phyloP scores from a whole-genome alignment of 2,329 filamentous ascomycete genomes.

The Penicillium verrucosum region DNA sequence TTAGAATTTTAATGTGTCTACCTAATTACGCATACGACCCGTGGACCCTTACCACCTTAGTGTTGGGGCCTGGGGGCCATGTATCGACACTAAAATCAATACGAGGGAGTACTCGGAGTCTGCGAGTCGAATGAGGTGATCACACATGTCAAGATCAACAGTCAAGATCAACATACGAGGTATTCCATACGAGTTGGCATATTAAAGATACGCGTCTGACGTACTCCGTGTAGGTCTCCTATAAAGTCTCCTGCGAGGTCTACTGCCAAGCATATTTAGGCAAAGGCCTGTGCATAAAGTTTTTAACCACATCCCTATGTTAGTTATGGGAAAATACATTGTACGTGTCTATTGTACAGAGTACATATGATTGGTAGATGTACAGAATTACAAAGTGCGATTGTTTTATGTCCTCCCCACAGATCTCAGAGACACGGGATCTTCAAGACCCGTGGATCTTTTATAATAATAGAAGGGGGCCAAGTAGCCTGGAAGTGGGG shows the following conservation, averaged over 20 bases:
- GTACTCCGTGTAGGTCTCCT: neutral
- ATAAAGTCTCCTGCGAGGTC: neutral
- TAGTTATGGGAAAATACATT: no score
- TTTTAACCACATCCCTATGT: neutral
- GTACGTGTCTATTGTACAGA: no score
- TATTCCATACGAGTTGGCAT: neutral
- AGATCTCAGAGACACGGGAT: neutral
- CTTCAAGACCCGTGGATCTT: neutral
- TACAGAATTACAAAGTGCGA: no score
- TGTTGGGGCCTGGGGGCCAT: neutral
- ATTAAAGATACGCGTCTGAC: neutral
- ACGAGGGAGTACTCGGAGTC: neutral
- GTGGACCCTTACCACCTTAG: no score
- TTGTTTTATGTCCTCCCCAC: neutral
- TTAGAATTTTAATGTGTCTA: no score
- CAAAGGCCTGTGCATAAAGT: neutral
- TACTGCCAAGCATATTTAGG: conserved; percentile 1
- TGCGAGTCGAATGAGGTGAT: neutral
- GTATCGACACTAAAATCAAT: neutral
- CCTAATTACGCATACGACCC: no score
- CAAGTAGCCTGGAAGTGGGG: neutral
- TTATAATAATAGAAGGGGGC: neutral
- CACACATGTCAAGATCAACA: conserved; percentile 2
- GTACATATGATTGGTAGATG: no score
- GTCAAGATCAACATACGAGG: neutral